A percentile compares a stretch with the other conserved stretches of the same genome.
Evolutionary conservation across 768 basidiomycete species (phyloP).

Genomic region (Mycena floridula): DNA sequence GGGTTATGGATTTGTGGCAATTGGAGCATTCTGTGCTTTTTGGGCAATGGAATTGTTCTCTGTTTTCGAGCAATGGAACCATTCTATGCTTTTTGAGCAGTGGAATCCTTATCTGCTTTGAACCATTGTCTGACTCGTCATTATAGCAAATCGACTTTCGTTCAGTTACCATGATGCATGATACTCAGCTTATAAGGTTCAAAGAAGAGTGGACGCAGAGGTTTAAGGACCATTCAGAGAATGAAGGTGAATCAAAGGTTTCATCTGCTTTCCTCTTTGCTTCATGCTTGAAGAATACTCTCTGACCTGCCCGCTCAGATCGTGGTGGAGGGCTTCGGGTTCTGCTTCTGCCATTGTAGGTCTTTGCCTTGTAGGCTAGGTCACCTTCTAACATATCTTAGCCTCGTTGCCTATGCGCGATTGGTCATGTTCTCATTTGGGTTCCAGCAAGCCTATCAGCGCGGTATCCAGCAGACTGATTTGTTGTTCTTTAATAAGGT

Average conservation of each 20-base stretch:
- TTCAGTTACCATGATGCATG: constrained; percentile 53
- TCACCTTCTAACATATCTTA: constrained; percentile 15
- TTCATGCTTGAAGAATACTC: constrained; percentile 1
- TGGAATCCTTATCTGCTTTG: too few species aligned
- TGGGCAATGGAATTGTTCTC: too few species aligned
- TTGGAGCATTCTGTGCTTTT: too few species aligned
- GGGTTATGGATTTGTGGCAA: constrained; percentile 2
- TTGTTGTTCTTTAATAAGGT: constrained; percentile 67
- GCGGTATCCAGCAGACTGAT: constrained; percentile 58
- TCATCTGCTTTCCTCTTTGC: not conserved
- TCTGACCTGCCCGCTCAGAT: too few species aligned
- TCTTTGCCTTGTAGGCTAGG: not conserved
- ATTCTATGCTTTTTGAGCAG: too few species aligned
- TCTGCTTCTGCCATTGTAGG: constrained; percentile 69
- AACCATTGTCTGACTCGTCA: too few species aligned
- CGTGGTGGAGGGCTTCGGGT: constrained; percentile 54
- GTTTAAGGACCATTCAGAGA: constrained; percentile 56
- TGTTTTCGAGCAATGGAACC: too few species aligned
- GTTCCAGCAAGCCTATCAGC: constrained; percentile 76
- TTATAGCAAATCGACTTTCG: constrained; percentile 68
- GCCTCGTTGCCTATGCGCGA: constrained; percentile 70
- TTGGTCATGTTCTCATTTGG: constrained; percentile 86
- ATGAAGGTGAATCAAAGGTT: constrained; percentile 34
- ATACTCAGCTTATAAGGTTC: constrained; percentile 49
- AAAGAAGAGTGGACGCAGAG: constrained; percentile 61